Evolutionary conservation across 805 yeast species (phyloP).

Genomic region (Schizosaccharomyces cryophilus): DNA sequence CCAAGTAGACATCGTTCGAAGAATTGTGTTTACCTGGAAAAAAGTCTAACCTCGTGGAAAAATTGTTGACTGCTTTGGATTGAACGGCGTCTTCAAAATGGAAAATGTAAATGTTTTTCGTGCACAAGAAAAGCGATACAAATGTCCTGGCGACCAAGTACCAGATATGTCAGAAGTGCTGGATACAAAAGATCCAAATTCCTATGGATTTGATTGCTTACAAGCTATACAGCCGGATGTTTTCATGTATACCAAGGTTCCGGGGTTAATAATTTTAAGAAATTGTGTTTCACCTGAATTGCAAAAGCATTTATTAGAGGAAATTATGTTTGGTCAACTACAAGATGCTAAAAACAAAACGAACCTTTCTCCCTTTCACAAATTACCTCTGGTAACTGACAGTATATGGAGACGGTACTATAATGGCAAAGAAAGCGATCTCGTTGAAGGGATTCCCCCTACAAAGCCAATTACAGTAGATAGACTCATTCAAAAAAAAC

Average conservation of each 20-base stretch:
- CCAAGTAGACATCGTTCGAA: too few relatives aligned
- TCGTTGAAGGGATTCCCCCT: neutral
- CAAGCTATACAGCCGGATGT: neutral
- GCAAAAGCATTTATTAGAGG: neutral
- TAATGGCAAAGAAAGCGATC: neutral
- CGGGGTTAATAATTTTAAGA: neutral
- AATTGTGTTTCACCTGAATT: neutral
- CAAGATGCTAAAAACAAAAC: neutral
- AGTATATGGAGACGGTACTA: neutral
- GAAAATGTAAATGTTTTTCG: constrained; percentile 1
- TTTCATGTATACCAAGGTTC: neutral
- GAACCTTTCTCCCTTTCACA: constrained; percentile 1
- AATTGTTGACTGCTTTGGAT: too few relatives aligned
- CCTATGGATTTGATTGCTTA: neutral
- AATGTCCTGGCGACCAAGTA: neutral
- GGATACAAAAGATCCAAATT: neutral
- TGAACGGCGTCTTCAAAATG: neutral
- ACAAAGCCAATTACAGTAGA: neutral
- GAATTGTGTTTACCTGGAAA: too few relatives aligned
- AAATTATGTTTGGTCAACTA: neutral
- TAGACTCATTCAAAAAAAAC: constrained; percentile 7
- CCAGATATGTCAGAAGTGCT: neutral
- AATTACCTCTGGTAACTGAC: neutral
- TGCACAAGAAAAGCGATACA: neutral
- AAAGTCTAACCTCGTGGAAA: too few relatives aligned